Conservation (phyloP, 2,329 filamentous ascomycete species). For the Aspergillus neotritici region DNA sequence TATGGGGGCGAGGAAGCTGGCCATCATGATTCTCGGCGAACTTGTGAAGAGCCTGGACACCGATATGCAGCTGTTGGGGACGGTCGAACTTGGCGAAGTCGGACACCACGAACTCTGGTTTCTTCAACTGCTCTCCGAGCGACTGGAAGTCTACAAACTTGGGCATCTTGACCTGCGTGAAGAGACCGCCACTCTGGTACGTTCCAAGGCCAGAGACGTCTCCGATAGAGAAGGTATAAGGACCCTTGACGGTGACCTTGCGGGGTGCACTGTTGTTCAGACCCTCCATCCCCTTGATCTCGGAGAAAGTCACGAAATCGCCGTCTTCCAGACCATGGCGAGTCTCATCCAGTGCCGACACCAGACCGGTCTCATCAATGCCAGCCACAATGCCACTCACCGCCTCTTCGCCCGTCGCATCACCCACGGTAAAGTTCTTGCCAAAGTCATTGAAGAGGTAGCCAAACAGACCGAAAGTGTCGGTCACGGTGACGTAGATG, state of each 20-base stretch:
- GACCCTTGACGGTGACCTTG: constrained; percentile 89
- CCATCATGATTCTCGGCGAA: constrained; percentile 69
- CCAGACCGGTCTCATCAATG: constrained; percentile 82
- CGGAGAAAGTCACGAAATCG: constrained; percentile 91
- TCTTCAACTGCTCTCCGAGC: constrained; percentile 69
- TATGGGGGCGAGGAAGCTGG: constrained; percentile 73
- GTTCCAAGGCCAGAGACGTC: constrained; percentile 81
- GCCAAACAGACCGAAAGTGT: constrained; percentile 91
- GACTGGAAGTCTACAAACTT: constrained; percentile 86
- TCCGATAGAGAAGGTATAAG: constrained; percentile 95
- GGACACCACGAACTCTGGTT: constrained; percentile 83
- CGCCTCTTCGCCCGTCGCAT: constrained; percentile 84
- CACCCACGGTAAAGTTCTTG: constrained; percentile 83
- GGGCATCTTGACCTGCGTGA: constrained; percentile 97
- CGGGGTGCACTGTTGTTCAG: constrained; percentile 78
- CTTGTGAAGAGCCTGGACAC: constrained; percentile 84
- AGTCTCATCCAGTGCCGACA: constrained; percentile 90
- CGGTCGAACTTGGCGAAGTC: constrained; percentile 98
- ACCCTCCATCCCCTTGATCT: constrained; percentile 84
- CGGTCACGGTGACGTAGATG: constrained; percentile 81
- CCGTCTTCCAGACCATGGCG: constrained; percentile 93
- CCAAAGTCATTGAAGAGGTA: constrained; percentile 97
- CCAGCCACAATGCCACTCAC: constrained; percentile 82
- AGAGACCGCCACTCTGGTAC: constrained; percentile 84
- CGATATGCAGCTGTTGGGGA: constrained; percentile 83